Base-by-base conservation (phyloP, 2,329 filamentous ascomycete species). In the Hirsutella thompsonii region DNA sequence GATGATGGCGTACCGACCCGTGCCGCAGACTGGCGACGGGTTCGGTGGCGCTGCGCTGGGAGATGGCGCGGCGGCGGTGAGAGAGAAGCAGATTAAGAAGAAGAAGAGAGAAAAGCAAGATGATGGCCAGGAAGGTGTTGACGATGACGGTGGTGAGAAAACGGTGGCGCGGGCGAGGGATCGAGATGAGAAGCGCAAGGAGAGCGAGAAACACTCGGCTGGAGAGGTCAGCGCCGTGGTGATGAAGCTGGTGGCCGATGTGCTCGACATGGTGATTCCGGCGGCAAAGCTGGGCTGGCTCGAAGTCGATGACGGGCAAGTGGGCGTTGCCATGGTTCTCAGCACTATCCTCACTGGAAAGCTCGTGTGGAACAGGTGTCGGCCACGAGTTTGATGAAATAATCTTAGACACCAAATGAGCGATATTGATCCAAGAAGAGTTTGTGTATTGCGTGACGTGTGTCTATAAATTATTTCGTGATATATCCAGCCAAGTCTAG, bases 181-280 rank as follows among this genome's bases (percentile, higher is more conserved):
- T 5, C 50, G 56, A 42, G 51, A 53, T 37, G 53, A 57, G 36
- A 48, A 40, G 26, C 50, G 63, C 44, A 52, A 53, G 45, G 54
- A 54, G 34, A 60, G 58, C 49, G 48, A 56, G 40, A 58, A 60
- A 18, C 56, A 56, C 39, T 53, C 51, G 58, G 52, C 53, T 28
- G 52, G 45, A 35, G 53, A 60, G 38, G 46, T 58, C 10, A 47
- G 48, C 33, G 50, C 43, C 10, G 52, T 61, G 42, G 53, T 59
- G 2, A 49, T 71, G 13, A 64, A 66, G 38, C 54, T 81, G 5
- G 44, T 76, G 2, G 67, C 75, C 1, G 76, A 83, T 51, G 48
- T 60, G 6, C 66, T 81, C 39, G 82, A 87, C 54, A 54, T 83
- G 37, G 52, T 78, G 4, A 63, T 83, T 26, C 82, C 83, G 0